Evolutionary conservation across 768 basidiomycete species (phyloP).

Genomic region (Boletus fagicola): DNA sequence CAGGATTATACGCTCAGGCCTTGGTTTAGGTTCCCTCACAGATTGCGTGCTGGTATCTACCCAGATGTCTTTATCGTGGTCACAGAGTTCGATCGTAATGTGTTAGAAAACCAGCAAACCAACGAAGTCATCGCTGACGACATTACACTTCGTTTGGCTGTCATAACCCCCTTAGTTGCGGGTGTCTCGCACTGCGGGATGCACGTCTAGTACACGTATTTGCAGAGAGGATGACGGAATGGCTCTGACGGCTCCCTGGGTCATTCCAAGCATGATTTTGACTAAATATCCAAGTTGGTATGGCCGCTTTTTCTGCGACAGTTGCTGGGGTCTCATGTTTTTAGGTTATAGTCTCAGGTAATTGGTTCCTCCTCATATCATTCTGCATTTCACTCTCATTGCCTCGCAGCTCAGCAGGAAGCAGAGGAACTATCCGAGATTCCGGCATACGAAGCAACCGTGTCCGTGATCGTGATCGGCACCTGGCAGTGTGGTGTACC

Average conservation of each 20-base stretch:
- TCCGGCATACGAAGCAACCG: background rate
- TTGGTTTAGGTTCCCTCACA: background rate
- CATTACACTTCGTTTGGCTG: background rate
- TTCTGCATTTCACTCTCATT: background rate
- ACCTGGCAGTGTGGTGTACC: background rate
- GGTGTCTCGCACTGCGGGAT: background rate
- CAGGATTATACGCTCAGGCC: background rate
- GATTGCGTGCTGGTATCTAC: background rate
- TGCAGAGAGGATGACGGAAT: background rate
- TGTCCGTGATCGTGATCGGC: background rate
- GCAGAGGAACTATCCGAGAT: background rate
- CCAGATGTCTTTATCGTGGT: background rate
- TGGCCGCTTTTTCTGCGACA: too few relatives aligned
- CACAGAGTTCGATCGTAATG: background rate
- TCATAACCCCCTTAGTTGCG: background rate
- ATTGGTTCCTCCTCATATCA: too few relatives aligned
- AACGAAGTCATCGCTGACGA: background rate
- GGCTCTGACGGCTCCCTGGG: background rate
- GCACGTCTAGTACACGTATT: background rate
- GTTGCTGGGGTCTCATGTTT: background rate
- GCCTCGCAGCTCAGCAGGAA: background rate
- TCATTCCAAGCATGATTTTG: background rate
- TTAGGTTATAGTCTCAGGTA: background rate
- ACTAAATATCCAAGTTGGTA: background rate
- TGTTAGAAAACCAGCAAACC: background rate